Evolutionary conservation across 73 alveolate species (phyloP).

Genomic region (Diophrys sp.): DNA sequence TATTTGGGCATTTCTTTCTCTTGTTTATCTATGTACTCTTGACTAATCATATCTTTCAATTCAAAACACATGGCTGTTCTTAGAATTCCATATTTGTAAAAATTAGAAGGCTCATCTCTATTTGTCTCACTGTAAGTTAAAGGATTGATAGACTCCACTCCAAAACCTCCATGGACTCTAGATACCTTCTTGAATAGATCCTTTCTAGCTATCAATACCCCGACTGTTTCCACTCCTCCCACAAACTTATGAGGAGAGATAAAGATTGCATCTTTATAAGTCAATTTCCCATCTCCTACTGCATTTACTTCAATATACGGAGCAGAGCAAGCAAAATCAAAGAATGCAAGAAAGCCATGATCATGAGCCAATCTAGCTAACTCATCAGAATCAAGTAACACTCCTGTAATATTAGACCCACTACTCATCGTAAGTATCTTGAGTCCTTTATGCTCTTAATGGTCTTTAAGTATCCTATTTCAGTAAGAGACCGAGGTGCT

Average conservation of each 20-base stretch:
- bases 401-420: constrained; percentile 91
- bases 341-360: constrained; percentile 78
- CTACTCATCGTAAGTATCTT: constrained; percentile 86
- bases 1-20: constrained; percentile 60
- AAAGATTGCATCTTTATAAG: constrained; percentile 86
- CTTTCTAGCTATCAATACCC: constrained; percentile 76
- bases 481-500: too few relatives aligned
- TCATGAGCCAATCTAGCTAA: constrained; percentile 71
- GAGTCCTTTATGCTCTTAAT: constrained; percentile 39
- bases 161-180: too few relatives aligned
- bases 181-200: constrained; percentile 9
- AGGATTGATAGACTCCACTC: too few relatives aligned
- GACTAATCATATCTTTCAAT: constrained; percentile 13
- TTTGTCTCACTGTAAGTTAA: too few relatives aligned
- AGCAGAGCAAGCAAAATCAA: constrained; percentile 91
- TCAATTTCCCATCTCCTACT: constrained; percentile 61
- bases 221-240: constrained; percentile 91
- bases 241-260: constrained; percentile 86
- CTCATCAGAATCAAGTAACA: constrained; percentile 68
- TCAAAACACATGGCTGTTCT: constrained; percentile 79
- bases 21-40: constrained; percentile 57
- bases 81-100: constrained; percentile 83
- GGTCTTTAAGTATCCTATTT: constrained; percentile 12
- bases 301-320: constrained; percentile 79
- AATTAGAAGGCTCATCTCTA: too few relatives aligned